Evolutionary conservation across 352 stramenopile species (phyloP), one percentile per base, ranked within the genome.

Genomic region (Phytophthora ramorum): DNA sequence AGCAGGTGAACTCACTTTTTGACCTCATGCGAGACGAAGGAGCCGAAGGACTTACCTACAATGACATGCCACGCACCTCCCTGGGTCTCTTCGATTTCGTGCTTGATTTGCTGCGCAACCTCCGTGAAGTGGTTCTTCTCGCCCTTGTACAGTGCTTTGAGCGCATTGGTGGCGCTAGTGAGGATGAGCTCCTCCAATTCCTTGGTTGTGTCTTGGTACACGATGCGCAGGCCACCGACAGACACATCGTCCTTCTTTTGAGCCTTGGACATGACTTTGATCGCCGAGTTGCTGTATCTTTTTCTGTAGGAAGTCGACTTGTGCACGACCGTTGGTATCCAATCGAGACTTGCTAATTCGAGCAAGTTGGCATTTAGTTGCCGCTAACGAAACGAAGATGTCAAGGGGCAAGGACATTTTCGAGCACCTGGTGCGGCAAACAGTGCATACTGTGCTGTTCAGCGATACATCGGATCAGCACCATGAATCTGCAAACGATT

Each of bases 51-150:
- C 58, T 94, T 95, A 76, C 87, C 87, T 8, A 95, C 86, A 57
- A 94, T 85, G 17, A 95, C 87, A 54, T 94, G 87, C 86, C 85
- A 96, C 34, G 81, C 79, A 30, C 87, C 87, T 40, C 76, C 63
- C 50, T 93, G 64, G 28, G 66, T 65, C 41, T 94, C 85, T 47
- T 93, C 85, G 34, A 95, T 62, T 7, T 92, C 85, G 35, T 85
- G 87, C 45, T 92, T 95, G 61, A 95, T 82, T 58, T 90, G 79
- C 67, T 93, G 75, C 7, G 84, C 87, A 20, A 94, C 77, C 24
- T 95, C 83, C 3, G 84, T 91, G 66, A 93, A 94, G 50, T 93
- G 85, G 45, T 67, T 90, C 66, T 94, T 92, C 47, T 96, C 85
- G 58, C 85, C 85, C 44, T 95, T 95, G 81, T 92, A 94, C 16